Base-by-base conservation (phyloP, 225 moss, liverwort and hornwort genomes). In the Marchantia polymorpha region DNA sequence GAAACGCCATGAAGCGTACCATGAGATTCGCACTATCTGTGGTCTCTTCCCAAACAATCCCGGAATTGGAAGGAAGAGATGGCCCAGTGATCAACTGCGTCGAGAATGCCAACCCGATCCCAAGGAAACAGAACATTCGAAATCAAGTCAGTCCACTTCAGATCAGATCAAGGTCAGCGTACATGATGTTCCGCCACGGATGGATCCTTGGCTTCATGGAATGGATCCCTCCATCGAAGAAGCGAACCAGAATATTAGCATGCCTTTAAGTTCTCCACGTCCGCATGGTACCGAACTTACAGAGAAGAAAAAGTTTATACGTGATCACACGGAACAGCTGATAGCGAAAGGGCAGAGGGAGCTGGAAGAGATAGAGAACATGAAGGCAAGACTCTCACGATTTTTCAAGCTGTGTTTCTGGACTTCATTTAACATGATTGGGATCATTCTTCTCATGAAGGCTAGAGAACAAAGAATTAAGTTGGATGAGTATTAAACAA, bases 1-100 rank as follows among this genome's bases (percentile, higher is more conserved):
- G 48, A 19, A 13, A 19, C 19, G 46, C 46, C 22, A 52, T 52
- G 72, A 72, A 14, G 12, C 72, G 0, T 51, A 12, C 72, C 9
- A 72, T 20, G 52, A 52, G 26, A 52, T 11, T 72, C 72, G 72
- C 52, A 72, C 72, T 48, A 72, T 72, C 72, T 72, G 72, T 52
- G 72, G 72, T 12, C 25, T 72, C 13, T 72, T 25, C 52, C 72
- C 72, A 52, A 25, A 52, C 52, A 72, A 72, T 72, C 72, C 23
- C 51, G 72, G 72, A 1, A 72, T 72, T n/a, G 72, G 72, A 25
- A 72, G 72, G 52, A 52, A 72, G 52, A 51, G 72, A 72, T 72
- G 52, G 72, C 72, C 52, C 72, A 48, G 12, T 13, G 48, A 72
- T 52, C 51, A 48, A 50, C 52, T 72, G 14, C 48, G 48, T 48